Evolutionary conservation across 2,329 filamentous ascomycete genomes (phyloP), one percentile per base, ranked within the genome.

Genomic region (Cytospora paraplurivora): DNA sequence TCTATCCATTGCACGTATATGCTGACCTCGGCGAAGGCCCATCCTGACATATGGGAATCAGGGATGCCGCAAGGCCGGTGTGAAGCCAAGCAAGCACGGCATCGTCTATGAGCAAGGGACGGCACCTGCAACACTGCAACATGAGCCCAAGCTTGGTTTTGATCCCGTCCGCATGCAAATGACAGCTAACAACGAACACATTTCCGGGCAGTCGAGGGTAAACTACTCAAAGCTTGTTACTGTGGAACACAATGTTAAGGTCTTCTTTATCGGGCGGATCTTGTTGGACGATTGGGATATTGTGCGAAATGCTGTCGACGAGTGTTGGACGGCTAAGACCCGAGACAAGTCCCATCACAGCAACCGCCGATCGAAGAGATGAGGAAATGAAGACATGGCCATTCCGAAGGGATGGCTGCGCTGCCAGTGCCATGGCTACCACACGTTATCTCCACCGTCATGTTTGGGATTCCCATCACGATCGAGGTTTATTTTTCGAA

Each of bases 231-330:
- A 86, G 66, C 73, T 83, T 7, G 76, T 79, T 34, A 84, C 82
- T 3, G 76, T 87, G 33, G 91, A 86, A 70, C 84, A 86, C 72
- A 87, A 87, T 68, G 74, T 81, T 68, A 79, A 77, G 53, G 82
- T 86, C n/a, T 77, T 81, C 67, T 85, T 86, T 68, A 81, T 87
- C 58, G 84, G 84, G n/a, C 69, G 72, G 5, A 75, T 86, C 17
- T 62, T 69, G 3, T 61, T 68, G 1, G 68, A 74, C 0, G 76
- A 83, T 68, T 79, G 77, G 66, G 69, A 78, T 0, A 73, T 72
- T 10, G 78, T 85, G 35, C 68, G 68, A 8, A 71, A 76, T 3
- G 81, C 82, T 4, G 79, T 85, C 32, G 51, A 61, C 11, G 19
- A 35, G 15, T 61, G 59, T 44, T 61, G 59, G 59, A 33, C 35